Conservation (phyloP, 208 protist species). For the Leishmania guyanensis region DNA sequence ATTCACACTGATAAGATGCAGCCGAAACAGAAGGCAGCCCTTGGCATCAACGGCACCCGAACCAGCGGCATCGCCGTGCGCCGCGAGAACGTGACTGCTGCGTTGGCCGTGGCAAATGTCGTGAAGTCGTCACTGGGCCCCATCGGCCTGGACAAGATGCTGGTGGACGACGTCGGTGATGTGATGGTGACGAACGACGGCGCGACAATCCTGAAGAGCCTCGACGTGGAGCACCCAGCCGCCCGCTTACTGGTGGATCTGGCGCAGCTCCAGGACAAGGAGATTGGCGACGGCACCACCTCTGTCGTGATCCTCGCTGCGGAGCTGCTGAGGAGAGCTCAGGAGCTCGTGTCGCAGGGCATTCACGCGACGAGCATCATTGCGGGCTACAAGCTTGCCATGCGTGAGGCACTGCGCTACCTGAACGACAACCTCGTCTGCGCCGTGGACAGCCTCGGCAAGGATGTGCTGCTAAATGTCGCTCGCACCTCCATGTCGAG, state of each 20-base stretch:
- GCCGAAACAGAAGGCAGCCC: conserved; percentile 83
- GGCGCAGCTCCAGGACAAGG: conserved; percentile 99
- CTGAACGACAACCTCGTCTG: conserved; percentile 93
- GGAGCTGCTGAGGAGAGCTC: conserved; percentile 98
- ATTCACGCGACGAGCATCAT: conserved; percentile 99
- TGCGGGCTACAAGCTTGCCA: conserved; percentile 97
- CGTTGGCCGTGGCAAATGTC: conserved; percentile 98
- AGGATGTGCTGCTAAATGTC: conserved; percentile 96
- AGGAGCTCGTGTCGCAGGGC: conserved; percentile 96
- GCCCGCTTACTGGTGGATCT: conserved; percentile 98
- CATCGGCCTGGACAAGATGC: conserved; percentile 99
- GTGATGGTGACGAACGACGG: conserved; percentile 99
- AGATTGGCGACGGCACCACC: conserved; percentile 99
- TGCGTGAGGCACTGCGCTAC: conserved; percentile 95
- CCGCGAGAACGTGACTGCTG: conserved; percentile 97
- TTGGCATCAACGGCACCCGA: conserved; percentile 95
- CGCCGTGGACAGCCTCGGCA: conserved; percentile 89
- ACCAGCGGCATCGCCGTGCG: conserved; percentile 95
- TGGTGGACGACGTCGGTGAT: conserved; percentile 99
- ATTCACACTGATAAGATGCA: conserved; percentile 55
- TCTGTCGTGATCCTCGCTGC: conserved; percentile 99
- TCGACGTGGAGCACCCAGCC: conserved; percentile 96
- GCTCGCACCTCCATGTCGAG: conserved; percentile 99
- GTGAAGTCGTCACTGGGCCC: conserved; percentile 99
- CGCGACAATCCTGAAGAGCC: conserved; percentile 95